phyloP scores from a whole-genome alignment of 176 grass and related monocot species.

The Oryza glaberrima region DNA sequence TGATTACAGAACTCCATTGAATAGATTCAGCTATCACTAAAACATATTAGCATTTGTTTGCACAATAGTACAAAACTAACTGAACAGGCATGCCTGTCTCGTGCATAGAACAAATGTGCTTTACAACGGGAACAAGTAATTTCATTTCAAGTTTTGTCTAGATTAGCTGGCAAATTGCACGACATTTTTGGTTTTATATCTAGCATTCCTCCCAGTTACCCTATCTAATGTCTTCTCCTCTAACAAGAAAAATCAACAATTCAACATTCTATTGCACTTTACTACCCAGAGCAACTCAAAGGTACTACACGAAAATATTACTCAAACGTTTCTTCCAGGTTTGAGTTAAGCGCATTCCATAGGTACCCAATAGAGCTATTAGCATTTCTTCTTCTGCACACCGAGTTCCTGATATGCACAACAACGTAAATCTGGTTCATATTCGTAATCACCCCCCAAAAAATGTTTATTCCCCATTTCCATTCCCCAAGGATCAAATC shows the following conservation, averaged over 20 bases:
- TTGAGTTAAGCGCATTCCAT: neutral
- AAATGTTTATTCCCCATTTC: neutral
- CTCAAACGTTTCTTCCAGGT: neutral
- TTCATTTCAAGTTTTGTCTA: neutral
- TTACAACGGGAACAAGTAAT: neutral
- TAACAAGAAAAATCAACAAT: neutral
- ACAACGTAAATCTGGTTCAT: neutral
- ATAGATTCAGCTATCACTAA: neutral
- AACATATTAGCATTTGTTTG: neutral
- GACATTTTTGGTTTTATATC: neutral
- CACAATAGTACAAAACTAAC: neutral
- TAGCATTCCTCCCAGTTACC: neutral
- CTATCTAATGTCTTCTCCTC: neutral
- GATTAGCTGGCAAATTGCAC: neutral
- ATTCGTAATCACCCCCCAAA: neutral
- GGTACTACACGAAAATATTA: neutral
- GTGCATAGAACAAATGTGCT: neutral
- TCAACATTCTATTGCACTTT: neutral
- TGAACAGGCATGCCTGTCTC: neutral
- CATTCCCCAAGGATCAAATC: slow-evolving; percentile 26
- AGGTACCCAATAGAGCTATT: neutral
- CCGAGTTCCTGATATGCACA: neutral
- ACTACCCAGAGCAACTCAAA: neutral
- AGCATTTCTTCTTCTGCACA: neutral
- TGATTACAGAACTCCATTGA: neutral